Conservation (phyloP, 768 basidiomycete species). For the Hypholoma fasciculare region DNA sequence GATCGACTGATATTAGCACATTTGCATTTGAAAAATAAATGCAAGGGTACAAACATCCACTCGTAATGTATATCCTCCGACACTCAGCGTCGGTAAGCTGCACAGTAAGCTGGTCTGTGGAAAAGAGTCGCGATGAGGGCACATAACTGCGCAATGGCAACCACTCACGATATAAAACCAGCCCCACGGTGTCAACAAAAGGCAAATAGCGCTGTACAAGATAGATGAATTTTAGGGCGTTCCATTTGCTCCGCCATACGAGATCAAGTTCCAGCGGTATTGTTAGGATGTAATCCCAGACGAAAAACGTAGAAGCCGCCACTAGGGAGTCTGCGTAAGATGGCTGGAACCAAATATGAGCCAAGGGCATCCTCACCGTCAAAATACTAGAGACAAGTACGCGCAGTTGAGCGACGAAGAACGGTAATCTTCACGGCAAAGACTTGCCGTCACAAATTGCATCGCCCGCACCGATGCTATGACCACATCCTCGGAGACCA, state of each 20-base stretch:
- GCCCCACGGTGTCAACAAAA: slow-evolving; percentile 9
- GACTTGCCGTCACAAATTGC: background rate
- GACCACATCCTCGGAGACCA: background rate
- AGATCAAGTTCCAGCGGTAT: slow-evolving; percentile 12
- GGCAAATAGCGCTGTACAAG: slow-evolving; percentile 14
- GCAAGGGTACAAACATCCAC: slow-evolving; percentile 7
- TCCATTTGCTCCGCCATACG: slow-evolving; percentile 13
- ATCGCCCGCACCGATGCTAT: background rate
- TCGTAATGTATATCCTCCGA: background rate
- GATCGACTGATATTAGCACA: background rate
- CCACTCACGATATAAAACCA: slow-evolving; percentile 10
- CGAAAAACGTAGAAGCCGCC: slow-evolving; percentile 3
- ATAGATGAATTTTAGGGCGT: slow-evolving; percentile 8
- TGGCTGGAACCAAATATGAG: background rate
- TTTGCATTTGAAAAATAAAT: background rate
- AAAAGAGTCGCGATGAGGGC: background rate
- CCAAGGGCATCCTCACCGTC: background rate
- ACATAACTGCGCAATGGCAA: background rate
- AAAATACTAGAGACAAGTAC: background rate
- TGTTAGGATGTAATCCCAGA: slow-evolving; percentile 14
- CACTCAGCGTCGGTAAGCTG: slow-evolving; percentile 3
- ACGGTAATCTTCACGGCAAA: background rate
- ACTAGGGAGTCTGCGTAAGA: background rate
- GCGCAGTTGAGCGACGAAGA: background rate
- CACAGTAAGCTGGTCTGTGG: slow-evolving; percentile 3